Evolutionary conservation across 2,329 filamentous ascomycete genomes (phyloP), one percentile per base, ranked within the genome.

Genomic region (Trichoderma atroviride): DNA sequence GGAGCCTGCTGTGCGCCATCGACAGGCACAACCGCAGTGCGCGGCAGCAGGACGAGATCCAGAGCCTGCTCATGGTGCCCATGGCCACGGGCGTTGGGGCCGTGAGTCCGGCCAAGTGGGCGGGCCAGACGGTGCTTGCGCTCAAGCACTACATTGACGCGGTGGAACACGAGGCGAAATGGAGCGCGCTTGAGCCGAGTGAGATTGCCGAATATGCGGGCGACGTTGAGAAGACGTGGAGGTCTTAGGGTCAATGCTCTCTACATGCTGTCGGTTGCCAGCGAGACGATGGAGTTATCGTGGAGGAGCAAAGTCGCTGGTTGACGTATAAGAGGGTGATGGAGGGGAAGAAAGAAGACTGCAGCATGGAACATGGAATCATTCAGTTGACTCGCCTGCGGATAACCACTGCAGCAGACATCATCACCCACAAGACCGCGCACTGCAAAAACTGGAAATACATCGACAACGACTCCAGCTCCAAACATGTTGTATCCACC

Each of bases 111-210:
- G 76, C 83, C 71, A 79, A 78, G 3, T 87, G 85, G 85, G 84
- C 85, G 11, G 75, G 75, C 37, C 85, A 87, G 78, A 76, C 79
- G 22, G 81, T 85, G 22, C 69, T 87, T 24, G 85, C 85, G 0
- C 72, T 87, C 70, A 86, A 83, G 74, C 83, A 87, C 74, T 87
- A 81, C 71, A 77, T 83, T 1, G 81, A 86, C 61, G 83, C 85
- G 4, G 72, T 81, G 37, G 78, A 82, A 72, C 77, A 80, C 24
- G 81, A 81, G 0, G 76, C 77, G 52, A 78, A 77, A 68, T 86
- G 84, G 84, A 75, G 76, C 11, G 53, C 68, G 2, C 71, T 86
- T 62, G 71, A 75, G 10, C 69, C 65, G 7, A 14, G 11, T 1
- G 60, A 70, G 5, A 72, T 72, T 19, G 22, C 29, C 55, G 66